phyloP scores from a whole-genome alignment of 1,139 yeast genomes.

The Protomyces inouyei region DNA sequence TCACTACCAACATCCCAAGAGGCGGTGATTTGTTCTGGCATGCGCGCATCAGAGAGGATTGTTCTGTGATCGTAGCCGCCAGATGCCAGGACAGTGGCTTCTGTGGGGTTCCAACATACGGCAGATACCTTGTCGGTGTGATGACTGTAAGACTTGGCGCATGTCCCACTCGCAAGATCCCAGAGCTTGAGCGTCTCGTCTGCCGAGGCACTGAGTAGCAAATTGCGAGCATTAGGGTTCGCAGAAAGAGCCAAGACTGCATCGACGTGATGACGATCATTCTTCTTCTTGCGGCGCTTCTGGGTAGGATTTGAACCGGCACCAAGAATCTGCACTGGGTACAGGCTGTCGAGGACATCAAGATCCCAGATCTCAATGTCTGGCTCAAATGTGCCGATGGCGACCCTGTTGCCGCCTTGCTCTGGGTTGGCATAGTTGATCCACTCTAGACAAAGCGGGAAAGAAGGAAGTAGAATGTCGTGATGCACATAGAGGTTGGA shows the following conservation, averaged over 20 bases:
- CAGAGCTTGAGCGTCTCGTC: slow-evolving; percentile 91
- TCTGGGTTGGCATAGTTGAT: slow-evolving; percentile 54
- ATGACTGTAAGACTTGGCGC: slow-evolving; percentile 51
- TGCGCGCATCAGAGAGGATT: slow-evolving; percentile 78
- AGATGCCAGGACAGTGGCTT: slow-evolving; percentile 73
- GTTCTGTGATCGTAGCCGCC: slow-evolving; percentile 89
- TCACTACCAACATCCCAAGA: slow-evolving; percentile 69
- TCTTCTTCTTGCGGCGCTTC: slow-evolving; percentile 41
- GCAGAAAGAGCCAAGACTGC: slow-evolving; percentile 86
- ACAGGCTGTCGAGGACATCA: slow-evolving; percentile 86
- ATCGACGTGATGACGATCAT: slow-evolving; percentile 76
- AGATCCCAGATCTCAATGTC: slow-evolving; percentile 96
- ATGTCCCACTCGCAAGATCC: slow-evolving; percentile 74
- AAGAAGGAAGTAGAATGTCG: slow-evolving; percentile 93
- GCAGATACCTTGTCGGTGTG: slow-evolving; percentile 79
- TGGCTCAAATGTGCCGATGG: slow-evolving; percentile 95
- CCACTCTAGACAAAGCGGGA: slow-evolving; percentile 97
- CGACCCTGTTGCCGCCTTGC: slow-evolving; percentile 69
- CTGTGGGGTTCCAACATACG: slow-evolving; percentile 77
- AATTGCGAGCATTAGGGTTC: slow-evolving; percentile 73
- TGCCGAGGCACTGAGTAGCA: slow-evolving; percentile 91
- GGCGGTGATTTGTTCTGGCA: slow-evolving; percentile 57
- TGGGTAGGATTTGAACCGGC: slow-evolving; percentile 36
- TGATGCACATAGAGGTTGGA: slow-evolving; percentile 86
- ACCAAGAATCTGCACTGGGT: slow-evolving; percentile 90